A percentile compares a stretch with the other conserved stretches of the same genome.
phyloP scores from a whole-genome alignment of 306 rosid genomes.

The Cucurbita maxima region DNA sequence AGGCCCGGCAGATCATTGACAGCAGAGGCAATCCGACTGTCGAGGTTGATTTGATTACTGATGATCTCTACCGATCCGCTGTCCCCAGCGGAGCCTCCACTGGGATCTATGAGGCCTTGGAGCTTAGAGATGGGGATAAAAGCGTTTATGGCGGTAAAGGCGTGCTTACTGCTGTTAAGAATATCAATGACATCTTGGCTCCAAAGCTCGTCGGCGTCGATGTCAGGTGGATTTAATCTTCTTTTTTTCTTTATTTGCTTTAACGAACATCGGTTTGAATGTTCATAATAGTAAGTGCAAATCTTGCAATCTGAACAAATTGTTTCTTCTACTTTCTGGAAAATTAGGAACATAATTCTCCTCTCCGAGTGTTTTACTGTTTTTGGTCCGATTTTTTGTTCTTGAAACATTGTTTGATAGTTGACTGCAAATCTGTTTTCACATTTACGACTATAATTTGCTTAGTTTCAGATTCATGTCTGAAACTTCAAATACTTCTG shows the following conservation, averaged over 20 bases:
- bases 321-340: neutral
- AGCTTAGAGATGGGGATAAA: constrained; percentile 83
- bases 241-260: neutral
- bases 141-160: constrained; percentile 85
- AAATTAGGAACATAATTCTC: neutral
- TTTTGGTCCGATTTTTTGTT: neutral
- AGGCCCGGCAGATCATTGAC: constrained; percentile 89
- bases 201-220: constrained; percentile 80
- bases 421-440: neutral
- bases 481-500: neutral
- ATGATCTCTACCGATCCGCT: constrained; percentile 76
- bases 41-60: constrained; percentile 85
- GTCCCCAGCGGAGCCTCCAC: constrained; percentile 98
- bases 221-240: constrained; percentile 36
- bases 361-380: neutral
- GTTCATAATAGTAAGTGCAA: neutral
- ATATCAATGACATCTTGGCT: constrained; percentile 62
- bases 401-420: neutral
- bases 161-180: constrained; percentile 68
- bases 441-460: neutral
- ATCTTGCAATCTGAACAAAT: neutral
- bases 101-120: constrained; percentile 93
- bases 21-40: constrained; percentile 96
- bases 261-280: neutral
- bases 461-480: neutral